These are phyloP conservation scores for Platanus orientalis DNA, from an alignment of 164 flowering plant genomes.

Conservation along the genomic window DNA sequence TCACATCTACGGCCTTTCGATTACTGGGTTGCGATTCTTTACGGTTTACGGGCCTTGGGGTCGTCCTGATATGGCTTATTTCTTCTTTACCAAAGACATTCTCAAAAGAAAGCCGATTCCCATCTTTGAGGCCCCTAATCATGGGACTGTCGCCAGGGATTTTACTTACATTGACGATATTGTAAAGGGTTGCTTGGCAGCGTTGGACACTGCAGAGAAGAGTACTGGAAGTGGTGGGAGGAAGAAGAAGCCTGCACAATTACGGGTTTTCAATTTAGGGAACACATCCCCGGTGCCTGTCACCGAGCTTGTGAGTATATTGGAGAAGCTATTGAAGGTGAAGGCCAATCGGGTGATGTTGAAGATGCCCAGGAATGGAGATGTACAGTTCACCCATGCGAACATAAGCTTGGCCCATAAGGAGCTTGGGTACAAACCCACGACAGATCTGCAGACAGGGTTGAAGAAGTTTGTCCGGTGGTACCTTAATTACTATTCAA, in stretches of 20 bases:
- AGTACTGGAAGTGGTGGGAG: constrained; percentile 92
- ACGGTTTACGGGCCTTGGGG: constrained; percentile 98
- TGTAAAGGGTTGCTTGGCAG: constrained; percentile 61
- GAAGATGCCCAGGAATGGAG: constrained; percentile 93
- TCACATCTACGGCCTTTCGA: constrained; percentile 82
- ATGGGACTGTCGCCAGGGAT: constrained; percentile 88
- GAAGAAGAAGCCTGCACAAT: constrained; percentile 78
- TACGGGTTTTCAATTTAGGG: constrained; percentile 79
- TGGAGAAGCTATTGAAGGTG: constrained; percentile 78
- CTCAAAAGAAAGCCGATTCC: constrained; percentile 67
- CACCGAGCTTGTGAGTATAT: constrained; percentile 63
- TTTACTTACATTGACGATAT: constrained; percentile 84
- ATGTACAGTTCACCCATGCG: constrained; percentile 88
- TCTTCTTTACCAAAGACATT: constrained; percentile 84
- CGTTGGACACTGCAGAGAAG: constrained; percentile 72
- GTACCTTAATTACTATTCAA: constrained; percentile 61
- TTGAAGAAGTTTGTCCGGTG: constrained; percentile 79
- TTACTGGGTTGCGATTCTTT: constrained; percentile 86
- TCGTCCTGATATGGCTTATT: constrained; percentile 92
- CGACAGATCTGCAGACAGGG: constrained; percentile 85
- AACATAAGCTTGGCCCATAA: constrained; percentile 76
- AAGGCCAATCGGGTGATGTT: constrained; percentile 68
- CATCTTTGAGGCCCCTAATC: constrained; percentile 72
- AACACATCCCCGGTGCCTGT: constrained; percentile 83
- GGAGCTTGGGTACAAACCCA: constrained; percentile 83